Percentiles rank a stretch among this genome's conserved stretches.
Conservation (phyloP, 495 filamentous ascomycete genomes). For the Annulohypoxylon nitens region DNA sequence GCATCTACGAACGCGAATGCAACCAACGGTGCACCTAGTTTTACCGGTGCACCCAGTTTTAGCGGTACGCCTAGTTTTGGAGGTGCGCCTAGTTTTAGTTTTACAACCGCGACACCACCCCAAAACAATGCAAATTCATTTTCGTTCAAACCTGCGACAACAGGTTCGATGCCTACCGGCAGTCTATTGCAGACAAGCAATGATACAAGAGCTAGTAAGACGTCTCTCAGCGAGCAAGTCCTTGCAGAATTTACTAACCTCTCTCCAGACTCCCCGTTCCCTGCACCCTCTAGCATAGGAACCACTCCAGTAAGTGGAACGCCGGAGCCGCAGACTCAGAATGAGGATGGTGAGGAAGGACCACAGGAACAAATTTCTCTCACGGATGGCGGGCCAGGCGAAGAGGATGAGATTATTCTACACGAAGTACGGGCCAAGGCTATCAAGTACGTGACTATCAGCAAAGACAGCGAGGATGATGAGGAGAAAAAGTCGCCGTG, state of each 20-base stretch:
- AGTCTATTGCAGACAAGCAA: slow-evolving; percentile 53
- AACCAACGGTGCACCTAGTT: slow-evolving; percentile 42
- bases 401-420: slow-evolving; percentile 76
- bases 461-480: slow-evolving; percentile 54
- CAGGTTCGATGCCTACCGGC: slow-evolving; percentile 25
- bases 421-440: slow-evolving; percentile 74
- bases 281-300: slow-evolving; percentile 65
- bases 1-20: slow-evolving; percentile 25
- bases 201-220: slow-evolving; percentile 62
- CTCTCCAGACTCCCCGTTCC: slow-evolving; percentile 60
- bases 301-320: slow-evolving; percentile 72
- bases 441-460: slow-evolving; percentile 61
- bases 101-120: slow-evolving; percentile 37
- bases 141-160: slow-evolving; percentile 32
- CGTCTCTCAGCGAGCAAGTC: not conserved
- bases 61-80: too few relatives aligned
- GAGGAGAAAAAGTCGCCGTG: slow-evolving; percentile 63
- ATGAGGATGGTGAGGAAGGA: slow-evolving; percentile 64
- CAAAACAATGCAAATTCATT: slow-evolving; percentile 40
- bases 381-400: slow-evolving; percentile 71
- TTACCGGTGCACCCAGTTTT: slow-evolving; percentile 21
- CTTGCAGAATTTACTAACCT: slow-evolving; percentile 35
- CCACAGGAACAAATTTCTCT: slow-evolving; percentile 73
- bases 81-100: slow-evolving; percentile 44
- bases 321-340: slow-evolving; percentile 67